phyloP scores from a whole-genome alignment of 805 yeast genomes.

The Hermanozyma aechmeae region DNA sequence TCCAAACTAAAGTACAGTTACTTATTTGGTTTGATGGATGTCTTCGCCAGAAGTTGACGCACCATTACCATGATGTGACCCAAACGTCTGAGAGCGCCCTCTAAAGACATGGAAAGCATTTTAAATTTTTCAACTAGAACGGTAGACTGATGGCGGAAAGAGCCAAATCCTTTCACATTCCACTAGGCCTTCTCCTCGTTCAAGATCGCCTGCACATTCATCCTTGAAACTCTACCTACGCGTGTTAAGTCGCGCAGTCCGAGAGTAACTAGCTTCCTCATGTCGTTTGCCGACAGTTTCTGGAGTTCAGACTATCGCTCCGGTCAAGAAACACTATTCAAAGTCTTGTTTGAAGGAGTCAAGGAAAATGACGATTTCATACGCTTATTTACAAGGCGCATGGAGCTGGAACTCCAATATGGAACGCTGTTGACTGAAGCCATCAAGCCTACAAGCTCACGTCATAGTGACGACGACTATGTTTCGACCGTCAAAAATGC shows the following conservation, averaged over 20 bases:
- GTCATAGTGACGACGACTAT: conserved; percentile 39
- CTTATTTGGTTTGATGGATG: too few relatives aligned
- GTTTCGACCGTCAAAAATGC: conserved; percentile 60
- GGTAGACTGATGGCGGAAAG: not conserved
- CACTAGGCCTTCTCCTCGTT: not conserved
- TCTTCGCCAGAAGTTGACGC: too few relatives aligned
- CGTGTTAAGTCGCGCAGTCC: not conserved
- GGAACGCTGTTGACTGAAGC: conserved; percentile 43
- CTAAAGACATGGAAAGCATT: not conserved
- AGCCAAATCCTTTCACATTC: not conserved
- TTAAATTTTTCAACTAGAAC: not conserved
- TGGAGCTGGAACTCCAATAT: conserved; percentile 62
- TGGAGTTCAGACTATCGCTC: conserved; percentile 62
- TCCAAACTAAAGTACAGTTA: too few relatives aligned
- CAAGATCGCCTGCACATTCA: not conserved
- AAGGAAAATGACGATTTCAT: conserved; percentile 64
- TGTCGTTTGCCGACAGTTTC: conserved; percentile 66
- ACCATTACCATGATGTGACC: too few relatives aligned
- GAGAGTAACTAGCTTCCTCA: conserved; percentile 4
- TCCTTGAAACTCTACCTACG: not conserved
- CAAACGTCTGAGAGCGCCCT: too few relatives aligned
- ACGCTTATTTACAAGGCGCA: conserved; percentile 53
- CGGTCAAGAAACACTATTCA: conserved; percentile 44
- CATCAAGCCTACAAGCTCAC: conserved; percentile 33
- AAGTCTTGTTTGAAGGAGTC: conserved; percentile 51